Percentiles rank a stretch among this genome's conserved stretches.
Evolutionary conservation across 2,329 filamentous ascomycete species (phyloP).

Genomic region (Camptophora hylomeconis): DNA sequence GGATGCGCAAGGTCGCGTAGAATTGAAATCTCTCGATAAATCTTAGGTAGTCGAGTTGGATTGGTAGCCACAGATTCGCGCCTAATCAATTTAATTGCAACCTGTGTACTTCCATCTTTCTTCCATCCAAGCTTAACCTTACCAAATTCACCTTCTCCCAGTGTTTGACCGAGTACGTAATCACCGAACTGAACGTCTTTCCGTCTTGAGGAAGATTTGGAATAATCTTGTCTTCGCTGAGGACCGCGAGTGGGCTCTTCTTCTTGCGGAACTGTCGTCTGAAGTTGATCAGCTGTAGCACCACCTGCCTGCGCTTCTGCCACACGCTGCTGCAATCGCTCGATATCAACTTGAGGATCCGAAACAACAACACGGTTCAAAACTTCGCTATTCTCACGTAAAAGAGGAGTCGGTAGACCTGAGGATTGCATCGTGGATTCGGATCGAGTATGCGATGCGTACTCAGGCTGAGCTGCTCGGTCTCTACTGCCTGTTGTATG

Average conservation of each 20-base stretch:
- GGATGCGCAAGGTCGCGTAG: slow-evolving; percentile 77
- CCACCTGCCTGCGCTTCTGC: slow-evolving; percentile 39
- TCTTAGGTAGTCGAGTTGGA: slow-evolving; percentile 81
- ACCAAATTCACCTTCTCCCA: slow-evolving; percentile 95
- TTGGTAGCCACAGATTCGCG: slow-evolving; percentile 82
- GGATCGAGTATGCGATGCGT: slow-evolving; percentile 20
- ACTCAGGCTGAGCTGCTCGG: slow-evolving; percentile 24
- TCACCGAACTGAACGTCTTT: slow-evolving; percentile 89
- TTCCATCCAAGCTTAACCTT: slow-evolving; percentile 99
- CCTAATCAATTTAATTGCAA: slow-evolving; percentile 95
- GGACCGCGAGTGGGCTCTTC: slow-evolving; percentile 27
- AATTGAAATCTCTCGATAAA: slow-evolving; percentile 92
- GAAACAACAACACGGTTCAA: slow-evolving; percentile 66
- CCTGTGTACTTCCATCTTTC: slow-evolving; percentile 81
- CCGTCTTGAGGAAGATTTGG: slow-evolving; percentile 32
- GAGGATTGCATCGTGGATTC: slow-evolving; percentile 27
- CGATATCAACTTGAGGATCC: slow-evolving; percentile 60
- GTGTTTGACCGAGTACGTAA: slow-evolving; percentile 87
- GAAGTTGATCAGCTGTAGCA: slow-evolving; percentile 31
- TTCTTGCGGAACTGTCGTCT: slow-evolving; percentile 38
- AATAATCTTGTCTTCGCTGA: slow-evolving; percentile 44
- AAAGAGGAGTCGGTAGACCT: slow-evolving; percentile 39
- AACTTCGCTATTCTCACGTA: slow-evolving; percentile 65
- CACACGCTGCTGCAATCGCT: slow-evolving; percentile 57
- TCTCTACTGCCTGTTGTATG: slow-evolving; percentile 29